These are phyloP conservation scores for Saturnispora ahearnii DNA, from an alignment of 805 yeast genomes.

Conservation along the genomic window DNA sequence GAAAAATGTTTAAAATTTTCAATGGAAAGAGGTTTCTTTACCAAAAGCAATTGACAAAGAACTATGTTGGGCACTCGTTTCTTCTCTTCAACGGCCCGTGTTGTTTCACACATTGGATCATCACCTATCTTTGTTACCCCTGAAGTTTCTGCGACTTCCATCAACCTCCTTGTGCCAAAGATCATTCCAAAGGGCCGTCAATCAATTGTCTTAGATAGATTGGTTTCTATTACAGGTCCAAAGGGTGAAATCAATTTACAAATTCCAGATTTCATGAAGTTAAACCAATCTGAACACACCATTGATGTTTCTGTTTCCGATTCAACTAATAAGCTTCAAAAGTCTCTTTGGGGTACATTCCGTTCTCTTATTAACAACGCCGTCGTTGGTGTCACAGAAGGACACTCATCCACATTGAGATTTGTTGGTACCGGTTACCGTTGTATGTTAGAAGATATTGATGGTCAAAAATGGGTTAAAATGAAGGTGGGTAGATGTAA, in stretches of 20 bases:
- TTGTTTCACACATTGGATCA: constrained; percentile 66
- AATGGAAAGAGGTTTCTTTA: not conserved
- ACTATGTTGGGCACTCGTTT: constrained; percentile 6
- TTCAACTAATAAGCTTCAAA: constrained; percentile 58
- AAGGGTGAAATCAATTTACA: constrained; percentile 56
- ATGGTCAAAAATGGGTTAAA: constrained; percentile 48
- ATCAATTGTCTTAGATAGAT: constrained; percentile 46
- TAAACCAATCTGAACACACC: constrained; percentile 20
- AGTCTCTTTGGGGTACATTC: constrained; percentile 92
- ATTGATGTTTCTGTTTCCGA: constrained; percentile 42
- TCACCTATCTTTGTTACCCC: constrained; percentile 62
- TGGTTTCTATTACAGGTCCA: constrained; percentile 65
- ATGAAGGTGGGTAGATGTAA: constrained; percentile 86
- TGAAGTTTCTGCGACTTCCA: constrained; percentile 44
- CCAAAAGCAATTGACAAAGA: not conserved
- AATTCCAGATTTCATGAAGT: constrained; percentile 61
- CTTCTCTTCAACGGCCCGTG: constrained; percentile 6
- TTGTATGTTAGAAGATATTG: constrained; percentile 55
- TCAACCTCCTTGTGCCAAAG: constrained; percentile 46
- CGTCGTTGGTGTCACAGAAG: constrained; percentile 84
- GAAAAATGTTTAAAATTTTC: not conserved
- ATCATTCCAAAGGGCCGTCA: constrained; percentile 60
- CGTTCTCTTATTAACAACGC: constrained; percentile 72
- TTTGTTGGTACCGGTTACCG: constrained; percentile 97
- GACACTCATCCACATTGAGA: constrained; percentile 78